phyloP scores from a whole-genome alignment of 2,329 filamentous ascomycete genomes.

The Ophiostoma tasmaniense region DNA sequence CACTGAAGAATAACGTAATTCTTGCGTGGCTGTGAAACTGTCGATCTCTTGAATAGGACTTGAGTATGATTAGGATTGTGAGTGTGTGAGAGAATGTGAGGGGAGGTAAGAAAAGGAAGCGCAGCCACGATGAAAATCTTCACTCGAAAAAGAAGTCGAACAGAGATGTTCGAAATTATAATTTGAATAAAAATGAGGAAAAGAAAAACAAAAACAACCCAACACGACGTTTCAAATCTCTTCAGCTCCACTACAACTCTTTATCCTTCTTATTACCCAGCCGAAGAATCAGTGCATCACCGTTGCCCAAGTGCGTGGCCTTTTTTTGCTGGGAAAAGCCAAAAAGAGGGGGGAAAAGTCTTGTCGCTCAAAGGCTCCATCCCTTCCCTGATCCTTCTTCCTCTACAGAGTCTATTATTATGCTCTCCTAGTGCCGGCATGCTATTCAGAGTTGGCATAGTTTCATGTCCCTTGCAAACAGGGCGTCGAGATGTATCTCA shows the following conservation, averaged over 20 bases:
- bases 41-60: background rate
- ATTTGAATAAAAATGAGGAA: background rate
- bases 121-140: background rate
- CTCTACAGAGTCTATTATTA: background rate
- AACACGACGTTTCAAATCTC: background rate
- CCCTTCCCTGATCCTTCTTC: background rate
- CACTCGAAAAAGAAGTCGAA: background rate
- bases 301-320: background rate
- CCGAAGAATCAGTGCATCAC: background rate
- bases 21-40: background rate
- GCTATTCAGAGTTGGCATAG: background rate
- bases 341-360: too few species aligned
- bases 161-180: background rate
- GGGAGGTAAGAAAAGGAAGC: background rate
- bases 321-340: too few species aligned
- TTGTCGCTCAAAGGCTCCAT: background rate
- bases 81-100: background rate
- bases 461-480: background rate
- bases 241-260: background rate
- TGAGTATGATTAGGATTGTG: too few species aligned
- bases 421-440: background rate
- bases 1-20: background rate
- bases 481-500: background rate
- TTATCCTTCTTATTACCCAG: background rate
- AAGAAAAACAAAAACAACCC: background rate